phyloP scores from a whole-genome alignment of 164 flowering plant species.

The Vitis vinifera region DNA sequence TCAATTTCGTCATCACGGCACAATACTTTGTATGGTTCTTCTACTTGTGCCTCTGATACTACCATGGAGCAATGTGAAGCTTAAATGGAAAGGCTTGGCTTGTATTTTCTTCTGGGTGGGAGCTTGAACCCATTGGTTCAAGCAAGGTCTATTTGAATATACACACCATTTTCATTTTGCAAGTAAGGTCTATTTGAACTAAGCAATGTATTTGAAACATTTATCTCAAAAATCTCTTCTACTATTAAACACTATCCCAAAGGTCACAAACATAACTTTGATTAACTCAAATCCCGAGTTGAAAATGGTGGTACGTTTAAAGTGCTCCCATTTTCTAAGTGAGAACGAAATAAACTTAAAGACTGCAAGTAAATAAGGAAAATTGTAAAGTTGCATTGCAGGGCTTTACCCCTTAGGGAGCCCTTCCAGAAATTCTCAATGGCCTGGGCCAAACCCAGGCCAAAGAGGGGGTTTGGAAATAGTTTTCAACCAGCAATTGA shows the following conservation, averaged over 20 bases:
- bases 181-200: too few relatives aligned
- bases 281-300: too few relatives aligned
- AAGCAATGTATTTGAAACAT: too few relatives aligned
- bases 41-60: constrained; percentile 79
- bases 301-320: too few relatives aligned
- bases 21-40: constrained; percentile 98
- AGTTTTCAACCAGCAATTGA: constrained; percentile 23
- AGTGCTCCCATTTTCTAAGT: too few relatives aligned
- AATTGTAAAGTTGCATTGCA: not conserved
- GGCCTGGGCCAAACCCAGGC: constrained; percentile 15
- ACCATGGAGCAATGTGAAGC: constrained; percentile 84
- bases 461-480: constrained; percentile 23
- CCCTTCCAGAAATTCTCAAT: constrained; percentile 26
- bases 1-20: constrained; percentile 84
- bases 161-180: too few relatives aligned
- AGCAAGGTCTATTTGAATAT: too few relatives aligned
- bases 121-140: constrained; percentile 80
- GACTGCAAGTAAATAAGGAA: too few relatives aligned
- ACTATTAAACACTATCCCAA: too few relatives aligned
- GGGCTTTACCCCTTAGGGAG: constrained; percentile 23
- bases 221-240: too few relatives aligned
- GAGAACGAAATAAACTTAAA: not conserved
- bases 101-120: constrained; percentile 71
- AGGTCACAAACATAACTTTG: too few relatives aligned
- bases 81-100: constrained; percentile 70